phyloP scores from a whole-genome alignment of 2,329 filamentous ascomycete genomes.

The Berkeleyomyces rouxiae region DNA sequence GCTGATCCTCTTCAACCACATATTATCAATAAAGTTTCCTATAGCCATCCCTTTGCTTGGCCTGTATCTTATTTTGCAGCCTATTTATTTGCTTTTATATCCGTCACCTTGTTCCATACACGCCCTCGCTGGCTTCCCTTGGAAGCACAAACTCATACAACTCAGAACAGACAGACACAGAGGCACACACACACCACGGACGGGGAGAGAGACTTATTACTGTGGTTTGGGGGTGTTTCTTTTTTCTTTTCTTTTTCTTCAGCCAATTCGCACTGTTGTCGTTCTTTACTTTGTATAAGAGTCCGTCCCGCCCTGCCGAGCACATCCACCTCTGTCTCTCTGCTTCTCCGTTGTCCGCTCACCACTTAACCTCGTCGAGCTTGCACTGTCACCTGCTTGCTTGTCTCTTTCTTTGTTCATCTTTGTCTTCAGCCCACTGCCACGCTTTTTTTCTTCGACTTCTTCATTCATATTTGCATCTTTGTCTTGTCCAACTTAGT shows the following conservation, averaged over 20 bases:
- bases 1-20: conserved; percentile 7
- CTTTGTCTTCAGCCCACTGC: too few relatives aligned
- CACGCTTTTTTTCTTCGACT: too few relatives aligned
- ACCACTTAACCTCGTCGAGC: too few relatives aligned
- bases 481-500: too few relatives aligned
- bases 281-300: background rate
- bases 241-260: background rate
- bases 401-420: background rate
- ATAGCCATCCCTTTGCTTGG: background rate
- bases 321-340: background rate
- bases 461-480: too few relatives aligned
- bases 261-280: too few relatives aligned
- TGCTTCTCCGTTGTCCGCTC: background rate
- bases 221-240: background rate
- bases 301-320: too few relatives aligned
- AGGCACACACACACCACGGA: too few relatives aligned
- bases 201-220: too few relatives aligned
- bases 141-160: too few relatives aligned
- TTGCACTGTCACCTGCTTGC: background rate
- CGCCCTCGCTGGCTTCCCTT: background rate
- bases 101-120: conserved; percentile 3
- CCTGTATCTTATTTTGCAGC: background rate
- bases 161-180: too few relatives aligned
- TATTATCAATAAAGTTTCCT: conserved; percentile 3
- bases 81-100: background rate